Evolutionary conservation across 2,329 filamentous ascomycete genomes (phyloP).

Genomic region (Aspergillus glaucus): DNA sequence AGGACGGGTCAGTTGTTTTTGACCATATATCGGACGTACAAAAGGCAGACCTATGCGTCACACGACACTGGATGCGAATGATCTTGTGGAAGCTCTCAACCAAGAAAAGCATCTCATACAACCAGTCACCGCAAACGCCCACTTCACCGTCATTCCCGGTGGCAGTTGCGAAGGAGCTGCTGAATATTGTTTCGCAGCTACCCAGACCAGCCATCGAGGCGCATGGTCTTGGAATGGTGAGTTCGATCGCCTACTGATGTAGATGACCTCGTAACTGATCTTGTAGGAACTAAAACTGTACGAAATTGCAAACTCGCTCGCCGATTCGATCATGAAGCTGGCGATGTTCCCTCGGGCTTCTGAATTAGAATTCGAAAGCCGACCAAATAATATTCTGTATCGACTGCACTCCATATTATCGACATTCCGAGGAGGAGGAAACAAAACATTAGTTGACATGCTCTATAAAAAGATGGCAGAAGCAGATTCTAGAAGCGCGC

Average conservation of each 20-base stretch:
- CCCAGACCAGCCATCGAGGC: conserved; percentile 45
- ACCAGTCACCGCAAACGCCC: conserved; percentile 8
- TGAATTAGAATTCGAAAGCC: conserved; percentile 13
- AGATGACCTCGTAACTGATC: conserved; percentile 1
- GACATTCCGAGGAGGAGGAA: conserved; percentile 15
- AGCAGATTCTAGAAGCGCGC: conserved; percentile 7
- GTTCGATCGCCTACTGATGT: background rate
- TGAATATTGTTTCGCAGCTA: conserved; percentile 39
- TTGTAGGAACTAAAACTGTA: conserved; percentile 22
- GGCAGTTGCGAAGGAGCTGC: conserved; percentile 42
- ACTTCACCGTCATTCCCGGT: conserved; percentile 26
- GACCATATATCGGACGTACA: conserved; percentile 45
- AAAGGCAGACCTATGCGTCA: conserved; percentile 46
- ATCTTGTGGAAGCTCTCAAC: conserved; percentile 43
- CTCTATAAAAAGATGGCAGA: conserved; percentile 20
- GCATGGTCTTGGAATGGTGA: conserved; percentile 42
- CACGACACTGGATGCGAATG: conserved; percentile 47
- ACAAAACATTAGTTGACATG: conserved; percentile 15
- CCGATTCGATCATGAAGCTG: conserved; percentile 17
- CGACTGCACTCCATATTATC: conserved; percentile 17
- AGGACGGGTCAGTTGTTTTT: conserved; percentile 35
- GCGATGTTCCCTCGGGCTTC: conserved; percentile 7
- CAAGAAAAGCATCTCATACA: conserved; percentile 18
- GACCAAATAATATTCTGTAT: conserved; percentile 15
- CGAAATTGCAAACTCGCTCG: conserved; percentile 21